Conservation (phyloP, 441 rosid species). For the Manihot esculenta region DNA sequence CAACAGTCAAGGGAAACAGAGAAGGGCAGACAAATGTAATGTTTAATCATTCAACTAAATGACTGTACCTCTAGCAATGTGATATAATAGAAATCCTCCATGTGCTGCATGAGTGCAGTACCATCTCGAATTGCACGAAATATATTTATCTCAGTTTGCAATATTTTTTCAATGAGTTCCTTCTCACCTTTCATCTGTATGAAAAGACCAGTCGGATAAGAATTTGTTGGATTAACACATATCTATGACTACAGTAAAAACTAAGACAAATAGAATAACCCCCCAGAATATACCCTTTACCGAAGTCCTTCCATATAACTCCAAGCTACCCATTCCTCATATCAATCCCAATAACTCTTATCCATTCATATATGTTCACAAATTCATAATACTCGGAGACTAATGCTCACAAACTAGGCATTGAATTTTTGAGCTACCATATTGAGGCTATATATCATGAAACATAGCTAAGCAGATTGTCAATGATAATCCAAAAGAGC, state of each 20-base stretch:
- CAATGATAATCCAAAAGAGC: too few relatives aligned
- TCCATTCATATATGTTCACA: too few relatives aligned
- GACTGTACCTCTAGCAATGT: conserved; percentile 74
- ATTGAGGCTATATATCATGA: neutral
- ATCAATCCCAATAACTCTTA: too few relatives aligned
- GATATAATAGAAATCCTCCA: conserved; percentile 98
- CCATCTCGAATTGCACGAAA: conserved; percentile 89
- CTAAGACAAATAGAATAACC: too few relatives aligned
- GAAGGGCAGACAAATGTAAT: neutral
- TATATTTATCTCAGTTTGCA: conserved; percentile 89
- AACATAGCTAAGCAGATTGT: neutral
- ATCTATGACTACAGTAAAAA: neutral
- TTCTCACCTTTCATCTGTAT: conserved; percentile 96
- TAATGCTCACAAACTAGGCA: neutral
- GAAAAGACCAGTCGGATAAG: conserved; percentile 1
- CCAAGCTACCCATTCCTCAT: too few relatives aligned
- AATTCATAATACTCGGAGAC: too few relatives aligned
- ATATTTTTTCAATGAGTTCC: conserved; percentile 85
- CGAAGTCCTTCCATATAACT: neutral
- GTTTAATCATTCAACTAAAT: neutral
- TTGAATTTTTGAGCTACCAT: neutral
- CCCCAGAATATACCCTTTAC: neutral
- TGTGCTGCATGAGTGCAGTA: conserved; percentile 95
- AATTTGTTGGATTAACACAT: neutral
- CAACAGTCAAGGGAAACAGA: conserved; percentile 2